These are phyloP conservation scores for Chrysoporthe austroafricana DNA, from an alignment of 2,329 filamentous ascomycete genomes.

Conservation along the genomic window DNA sequence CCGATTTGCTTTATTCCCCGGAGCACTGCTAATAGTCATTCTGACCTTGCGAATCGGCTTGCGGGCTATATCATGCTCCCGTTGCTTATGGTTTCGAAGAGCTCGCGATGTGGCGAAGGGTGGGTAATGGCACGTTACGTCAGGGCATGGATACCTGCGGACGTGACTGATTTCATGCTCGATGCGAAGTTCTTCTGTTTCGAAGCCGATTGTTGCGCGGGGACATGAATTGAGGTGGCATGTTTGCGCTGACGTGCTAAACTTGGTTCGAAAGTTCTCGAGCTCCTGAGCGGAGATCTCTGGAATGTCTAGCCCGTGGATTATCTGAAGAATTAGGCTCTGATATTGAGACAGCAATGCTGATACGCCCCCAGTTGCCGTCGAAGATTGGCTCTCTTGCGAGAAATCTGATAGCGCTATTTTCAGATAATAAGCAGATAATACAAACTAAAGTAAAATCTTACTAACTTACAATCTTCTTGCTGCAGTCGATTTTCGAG, in stretches of 20 bases:
- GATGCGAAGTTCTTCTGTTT: conserved; percentile 10
- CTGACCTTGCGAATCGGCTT: too few relatives aligned
- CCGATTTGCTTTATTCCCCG: conserved; percentile 31
- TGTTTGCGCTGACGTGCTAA: conserved; percentile 21
- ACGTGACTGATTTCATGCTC: conserved; percentile 30
- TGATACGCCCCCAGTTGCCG: conserved; percentile 4
- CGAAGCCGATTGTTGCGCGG: conserved; percentile 30
- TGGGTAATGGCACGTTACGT: too few relatives aligned
- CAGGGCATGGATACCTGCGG: conserved; percentile 10
- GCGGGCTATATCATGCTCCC: too few relatives aligned
- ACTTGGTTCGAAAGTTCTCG: conserved; percentile 29
- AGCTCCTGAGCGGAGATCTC: conserved; percentile 24
- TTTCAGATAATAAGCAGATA: too few relatives aligned
- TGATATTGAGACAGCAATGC: conserved; percentile 24
- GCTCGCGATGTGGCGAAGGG: too few relatives aligned
- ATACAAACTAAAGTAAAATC: too few relatives aligned
- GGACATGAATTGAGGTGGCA: conserved; percentile 31
- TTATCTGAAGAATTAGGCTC: conserved; percentile 12
- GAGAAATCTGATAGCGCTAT: not conserved
- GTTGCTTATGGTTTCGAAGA: too few relatives aligned
- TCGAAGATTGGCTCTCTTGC: not conserved
- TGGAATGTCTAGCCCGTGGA: conserved; percentile 16
- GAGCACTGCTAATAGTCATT: conserved; percentile 4
- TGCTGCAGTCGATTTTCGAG: too few relatives aligned
- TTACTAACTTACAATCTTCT: too few relatives aligned